phyloP scores from a whole-genome alignment of 306 rosid species.

The Arachis hypogaea region DNA sequence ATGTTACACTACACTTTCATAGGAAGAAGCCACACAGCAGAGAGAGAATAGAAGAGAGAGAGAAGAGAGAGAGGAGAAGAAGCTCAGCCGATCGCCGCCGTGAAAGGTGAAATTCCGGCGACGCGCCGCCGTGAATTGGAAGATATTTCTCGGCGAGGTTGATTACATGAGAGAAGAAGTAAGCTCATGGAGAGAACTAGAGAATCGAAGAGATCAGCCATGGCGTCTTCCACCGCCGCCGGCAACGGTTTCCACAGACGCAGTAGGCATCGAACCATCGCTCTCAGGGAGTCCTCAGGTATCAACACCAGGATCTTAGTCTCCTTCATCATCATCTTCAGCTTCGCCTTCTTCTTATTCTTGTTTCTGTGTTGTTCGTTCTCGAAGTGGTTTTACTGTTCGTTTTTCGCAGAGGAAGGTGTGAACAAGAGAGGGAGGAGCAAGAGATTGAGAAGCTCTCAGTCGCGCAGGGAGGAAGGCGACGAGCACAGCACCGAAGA shows the following conservation, averaged over 20 bases:
- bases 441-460: slow-evolving; percentile 54
- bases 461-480: slow-evolving; percentile 46
- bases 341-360: not conserved
- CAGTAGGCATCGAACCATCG: slow-evolving; percentile 43
- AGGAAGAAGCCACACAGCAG: not conserved
- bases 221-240: slow-evolving; percentile 39
- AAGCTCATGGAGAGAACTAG: slow-evolving; percentile 60
- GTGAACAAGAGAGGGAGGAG: slow-evolving; percentile 48
- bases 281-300: slow-evolving; percentile 59
- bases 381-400: not conserved
- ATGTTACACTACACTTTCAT: not conserved
- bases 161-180: slow-evolving; percentile 46
- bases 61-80: not conserved
- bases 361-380: not conserved
- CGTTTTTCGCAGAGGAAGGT: slow-evolving; percentile 41
- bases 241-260: slow-evolving; percentile 42
- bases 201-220: slow-evolving; percentile 58
- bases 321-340: not conserved
- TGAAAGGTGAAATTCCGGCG: slow-evolving; percentile 34
- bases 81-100: slow-evolving; percentile 3
- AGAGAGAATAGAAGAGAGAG: not conserved
- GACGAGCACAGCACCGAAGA: slow-evolving; percentile 50
- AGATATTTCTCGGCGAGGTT: slow-evolving; percentile 10
- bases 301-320: not conserved
- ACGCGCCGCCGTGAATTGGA: slow-evolving; percentile 18